Evolutionary conservation across 148 eudicot genomes (phyloP).

Genomic region (Camellia japonica): DNA sequence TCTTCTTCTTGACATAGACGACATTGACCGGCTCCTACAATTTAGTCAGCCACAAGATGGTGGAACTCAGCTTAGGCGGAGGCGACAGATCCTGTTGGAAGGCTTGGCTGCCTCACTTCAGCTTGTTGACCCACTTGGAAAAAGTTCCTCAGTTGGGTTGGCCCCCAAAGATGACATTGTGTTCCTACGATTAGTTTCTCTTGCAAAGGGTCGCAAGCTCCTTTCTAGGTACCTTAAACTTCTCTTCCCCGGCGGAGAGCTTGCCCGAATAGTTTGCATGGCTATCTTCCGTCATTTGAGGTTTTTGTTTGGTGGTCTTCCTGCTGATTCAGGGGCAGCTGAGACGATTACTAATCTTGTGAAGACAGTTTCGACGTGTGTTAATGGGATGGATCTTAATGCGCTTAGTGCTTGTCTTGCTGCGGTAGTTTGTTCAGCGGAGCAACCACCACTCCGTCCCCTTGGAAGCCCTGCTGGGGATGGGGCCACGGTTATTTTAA

Average conservation of each 20-base stretch:
- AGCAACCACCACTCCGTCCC: constrained; percentile 94
- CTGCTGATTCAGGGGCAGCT: constrained; percentile 43
- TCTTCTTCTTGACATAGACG: constrained; percentile 88
- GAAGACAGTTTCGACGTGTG: constrained; percentile 51
- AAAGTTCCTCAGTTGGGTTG: constrained; percentile 52
- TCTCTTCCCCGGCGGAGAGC: constrained; percentile 64
- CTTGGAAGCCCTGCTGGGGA: constrained; percentile 84
- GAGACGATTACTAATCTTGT: constrained; percentile 54
- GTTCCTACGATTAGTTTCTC: constrained; percentile 68
- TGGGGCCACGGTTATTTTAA: constrained; percentile 73
- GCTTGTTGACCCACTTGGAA: constrained; percentile 81
- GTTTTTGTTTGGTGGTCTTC: constrained; percentile 70
- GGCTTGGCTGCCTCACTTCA: constrained; percentile 81
- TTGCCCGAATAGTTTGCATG: constrained; percentile 81
- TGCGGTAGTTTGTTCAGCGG: constrained; percentile 88
- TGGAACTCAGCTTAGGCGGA: constrained; percentile 59
- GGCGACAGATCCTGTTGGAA: constrained; percentile 67
- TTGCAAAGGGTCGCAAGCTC: constrained; percentile 88
- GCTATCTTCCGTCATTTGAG: constrained; percentile 91
- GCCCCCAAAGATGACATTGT: constrained; percentile 73
- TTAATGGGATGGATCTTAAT: constrained; percentile 72
- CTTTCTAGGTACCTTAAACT: constrained; percentile 59
- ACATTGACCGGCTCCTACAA: constrained; percentile 77
- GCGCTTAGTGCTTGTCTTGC: constrained; percentile 91
- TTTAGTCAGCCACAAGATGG: constrained; percentile 78